Percentiles rank a stretch among this genome's conserved stretches.
Conservation (phyloP, 306 rosid genomes). For the Pachyrhizus erosus region DNA sequence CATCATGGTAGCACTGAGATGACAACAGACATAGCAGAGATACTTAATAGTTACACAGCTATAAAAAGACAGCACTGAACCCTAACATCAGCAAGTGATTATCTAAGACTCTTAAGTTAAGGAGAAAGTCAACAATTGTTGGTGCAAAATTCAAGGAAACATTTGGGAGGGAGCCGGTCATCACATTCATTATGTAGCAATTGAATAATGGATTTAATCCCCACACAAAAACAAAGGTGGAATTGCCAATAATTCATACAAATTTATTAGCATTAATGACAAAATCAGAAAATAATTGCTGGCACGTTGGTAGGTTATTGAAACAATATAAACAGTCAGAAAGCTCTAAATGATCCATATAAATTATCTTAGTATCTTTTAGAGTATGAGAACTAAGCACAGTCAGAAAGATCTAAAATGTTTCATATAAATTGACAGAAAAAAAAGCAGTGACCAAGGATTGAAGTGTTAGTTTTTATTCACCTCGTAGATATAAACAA, state of each 20-base stretch:
- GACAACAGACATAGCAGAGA: not conserved
- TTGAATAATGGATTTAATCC: not conserved
- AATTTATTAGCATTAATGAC: slow-evolving; percentile 20
- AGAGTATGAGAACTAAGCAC: slow-evolving; percentile 1
- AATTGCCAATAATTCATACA: not conserved
- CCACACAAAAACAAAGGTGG: not conserved
- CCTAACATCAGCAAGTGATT: not conserved
- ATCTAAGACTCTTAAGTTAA: not conserved
- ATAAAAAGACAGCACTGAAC: not conserved
- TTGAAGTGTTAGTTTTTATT: slow-evolving; percentile 15
- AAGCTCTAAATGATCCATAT: too few species aligned
- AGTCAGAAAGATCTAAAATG: not conserved
- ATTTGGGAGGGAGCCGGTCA: slow-evolving; percentile 15
- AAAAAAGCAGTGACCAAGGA: slow-evolving; percentile 25
- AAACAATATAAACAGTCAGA: not conserved
- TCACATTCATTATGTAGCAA: slow-evolving; percentile 26
- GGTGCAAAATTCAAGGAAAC: not conserved
- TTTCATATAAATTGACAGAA: slow-evolving; percentile 24
- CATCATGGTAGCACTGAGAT: not conserved
- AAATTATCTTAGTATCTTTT: not conserved
- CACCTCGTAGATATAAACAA: slow-evolving; percentile 69
- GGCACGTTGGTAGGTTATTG: slow-evolving; percentile 13
- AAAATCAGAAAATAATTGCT: slow-evolving; percentile 18
- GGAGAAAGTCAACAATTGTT: not conserved
- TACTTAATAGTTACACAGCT: not conserved